phyloP scores from a whole-genome alignment of 768 basidiomycete genomes.

The Pholiota microspora region DNA sequence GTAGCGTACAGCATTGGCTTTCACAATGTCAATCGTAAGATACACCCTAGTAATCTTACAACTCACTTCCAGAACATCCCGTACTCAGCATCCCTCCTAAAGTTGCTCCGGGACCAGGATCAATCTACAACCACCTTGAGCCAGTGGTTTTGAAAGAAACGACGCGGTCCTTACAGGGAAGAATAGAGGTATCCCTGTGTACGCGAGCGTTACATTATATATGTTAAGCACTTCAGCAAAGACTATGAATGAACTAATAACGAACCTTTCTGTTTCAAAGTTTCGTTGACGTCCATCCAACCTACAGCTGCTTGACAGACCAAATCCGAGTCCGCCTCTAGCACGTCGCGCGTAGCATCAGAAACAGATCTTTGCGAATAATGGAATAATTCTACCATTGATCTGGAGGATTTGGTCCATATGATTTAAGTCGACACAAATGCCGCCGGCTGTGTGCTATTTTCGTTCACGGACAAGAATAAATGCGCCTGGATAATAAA shows the following conservation, averaged over 20 bases:
- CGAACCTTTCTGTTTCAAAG: conserved; percentile 57
- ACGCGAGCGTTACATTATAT: too few species aligned
- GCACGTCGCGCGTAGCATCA: too few species aligned
- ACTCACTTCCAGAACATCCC: conserved; percentile 78
- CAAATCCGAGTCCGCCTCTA: conserved; percentile 69
- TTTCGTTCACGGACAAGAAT: background rate
- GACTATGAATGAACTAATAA: background rate
- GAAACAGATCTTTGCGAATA: too few species aligned
- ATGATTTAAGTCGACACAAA: conserved; percentile 73
- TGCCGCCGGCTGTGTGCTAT: conserved; percentile 52
- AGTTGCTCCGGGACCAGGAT: conserved; percentile 77
- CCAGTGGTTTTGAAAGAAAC: background rate
- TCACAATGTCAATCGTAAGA: background rate
- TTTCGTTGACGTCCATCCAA: conserved; percentile 72
- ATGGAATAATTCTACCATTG: conserved; percentile 42
- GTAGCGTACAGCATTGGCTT: conserved; percentile 80
- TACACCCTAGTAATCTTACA: background rate
- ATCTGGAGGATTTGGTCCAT: conserved; percentile 83
- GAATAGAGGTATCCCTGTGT: conserved; percentile 69
- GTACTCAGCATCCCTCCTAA: conserved; percentile 87
- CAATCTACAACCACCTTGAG: conserved; percentile 45
- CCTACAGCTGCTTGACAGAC: conserved; percentile 71
- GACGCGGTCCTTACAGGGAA: conserved; percentile 58
- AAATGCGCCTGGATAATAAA: background rate
- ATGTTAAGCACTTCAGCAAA: background rate